Conservation (phyloP, 2,329 filamentous ascomycete genomes). For the Aspergillus viridinutans region DNA sequence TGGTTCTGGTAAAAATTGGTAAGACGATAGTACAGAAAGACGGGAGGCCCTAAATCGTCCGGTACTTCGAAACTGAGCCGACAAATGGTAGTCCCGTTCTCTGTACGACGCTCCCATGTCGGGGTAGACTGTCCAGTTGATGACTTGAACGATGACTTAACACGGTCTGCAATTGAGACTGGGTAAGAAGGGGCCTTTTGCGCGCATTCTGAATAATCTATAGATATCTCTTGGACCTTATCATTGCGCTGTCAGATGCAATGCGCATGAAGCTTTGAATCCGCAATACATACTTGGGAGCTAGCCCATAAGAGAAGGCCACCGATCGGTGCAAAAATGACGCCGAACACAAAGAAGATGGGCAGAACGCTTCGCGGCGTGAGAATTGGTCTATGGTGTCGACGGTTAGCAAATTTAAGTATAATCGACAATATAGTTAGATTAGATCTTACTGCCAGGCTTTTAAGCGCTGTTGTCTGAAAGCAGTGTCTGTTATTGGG, state of each 20-base stretch:
- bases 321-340: slow-evolving; percentile 91
- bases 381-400: slow-evolving; percentile 68
- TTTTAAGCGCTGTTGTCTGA: slow-evolving; percentile 93
- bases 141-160: slow-evolving; percentile 69
- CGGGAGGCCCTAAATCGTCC: slow-evolving; percentile 71
- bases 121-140: slow-evolving; percentile 35
- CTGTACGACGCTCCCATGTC: slow-evolving; percentile 27
- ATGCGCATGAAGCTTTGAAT: background rate
- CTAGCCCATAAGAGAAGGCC: slow-evolving; percentile 83
- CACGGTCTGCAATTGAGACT: slow-evolving; percentile 54
- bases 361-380: slow-evolving; percentile 91
- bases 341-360: slow-evolving; percentile 82
- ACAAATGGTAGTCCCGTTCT: slow-evolving; percentile 55
- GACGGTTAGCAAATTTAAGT: slow-evolving; percentile 8
- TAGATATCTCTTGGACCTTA: slow-evolving; percentile 77
- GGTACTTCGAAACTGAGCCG: slow-evolving; percentile 74
- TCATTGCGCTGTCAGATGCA: slow-evolving; percentile 8
- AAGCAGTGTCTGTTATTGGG: slow-evolving; percentile 73
- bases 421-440: background rate
- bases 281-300: slow-evolving; percentile 56
- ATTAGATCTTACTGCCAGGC: slow-evolving; percentile 82
- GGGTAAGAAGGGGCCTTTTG: slow-evolving; percentile 42
- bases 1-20: slow-evolving; percentile 99
- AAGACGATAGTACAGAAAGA: slow-evolving; percentile 90
- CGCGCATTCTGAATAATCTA: slow-evolving; percentile 84